Evolutionary conservation across 306 rosid genomes (phyloP), one percentile per base, ranked within the genome.

Genomic region (Cajanus cajan): DNA sequence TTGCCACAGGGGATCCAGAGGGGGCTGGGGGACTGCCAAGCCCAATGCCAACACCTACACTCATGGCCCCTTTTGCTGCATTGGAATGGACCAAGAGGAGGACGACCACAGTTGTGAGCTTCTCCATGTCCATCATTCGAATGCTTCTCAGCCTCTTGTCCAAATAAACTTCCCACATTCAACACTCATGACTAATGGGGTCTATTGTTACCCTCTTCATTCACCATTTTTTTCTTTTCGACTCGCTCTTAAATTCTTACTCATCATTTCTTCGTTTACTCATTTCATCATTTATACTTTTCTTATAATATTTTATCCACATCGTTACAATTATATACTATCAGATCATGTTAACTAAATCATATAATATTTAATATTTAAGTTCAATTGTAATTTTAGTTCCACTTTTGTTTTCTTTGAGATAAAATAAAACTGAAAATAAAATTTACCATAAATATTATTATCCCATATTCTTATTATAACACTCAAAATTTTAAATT

Each of bases 1-100:
- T 88, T 52, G 92, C 48, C 28, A 50, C 34, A 0, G 90, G 68
- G 57, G 90, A 63, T 55, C n/a, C n/a, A n/a, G n/a, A n/a, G n/a
- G n/a, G n/a, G n/a, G n/a, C n/a, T n/a, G n/a, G n/a, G n/a, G n/a
- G n/a, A n/a, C 59, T 82, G 2, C 88, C 85, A 7, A 41, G 15
- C 6, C 88, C 83, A 2, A 28, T 11, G 16, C 85, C 85, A 5
- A 55, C 45, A 31, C 80, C 61, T 4, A 80, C 68, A 40, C 74
- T 69, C 61, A 87, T 70, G 67, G 83, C 78, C 72, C 92, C 71
- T 78, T 77, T 85, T 48, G 78, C 47, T 47, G 86, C 66, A 66
- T 22, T 63, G 43, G 76, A 50, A 40, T 57, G 80, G 37, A 76
- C 67, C 22, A 82, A 6, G 10, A 81, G 43, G 43, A 80, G 74